These are phyloP conservation scores for Brassica rapa DNA, from an alignment of 345 rosid species.

Conservation along the genomic window DNA sequence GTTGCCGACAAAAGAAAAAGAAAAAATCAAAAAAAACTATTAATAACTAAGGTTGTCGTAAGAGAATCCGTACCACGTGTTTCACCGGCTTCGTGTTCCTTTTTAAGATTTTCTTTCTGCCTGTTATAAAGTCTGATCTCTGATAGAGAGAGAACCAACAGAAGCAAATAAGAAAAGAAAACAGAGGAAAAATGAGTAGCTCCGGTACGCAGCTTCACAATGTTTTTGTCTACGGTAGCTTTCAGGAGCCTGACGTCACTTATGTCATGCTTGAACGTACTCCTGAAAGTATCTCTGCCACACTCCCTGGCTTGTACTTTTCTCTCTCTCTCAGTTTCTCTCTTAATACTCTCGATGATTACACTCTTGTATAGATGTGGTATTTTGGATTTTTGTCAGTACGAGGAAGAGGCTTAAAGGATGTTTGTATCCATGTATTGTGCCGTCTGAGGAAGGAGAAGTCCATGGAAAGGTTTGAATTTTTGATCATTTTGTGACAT, in stretches of 20 bases:
- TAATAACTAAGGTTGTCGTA: not conserved
- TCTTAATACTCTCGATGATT: not conserved
- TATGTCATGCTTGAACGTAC: conserved; percentile 57
- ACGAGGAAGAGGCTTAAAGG: conserved; percentile 61
- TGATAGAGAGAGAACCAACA: not conserved
- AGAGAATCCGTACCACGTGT: conserved; percentile 21
- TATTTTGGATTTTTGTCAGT: conserved; percentile 39
- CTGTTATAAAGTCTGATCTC: conserved; percentile 1
- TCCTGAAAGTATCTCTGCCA: conserved; percentile 59
- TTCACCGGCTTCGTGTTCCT: not conserved
- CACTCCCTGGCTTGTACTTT: conserved; percentile 65
- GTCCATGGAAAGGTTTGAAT: conserved; percentile 61
- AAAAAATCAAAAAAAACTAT: not conserved
- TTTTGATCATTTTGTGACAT: not conserved
- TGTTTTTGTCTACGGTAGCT: conserved; percentile 38
- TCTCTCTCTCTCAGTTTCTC: not conserved
- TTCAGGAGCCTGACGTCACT: conserved; percentile 67
- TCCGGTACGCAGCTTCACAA: conserved; percentile 29
- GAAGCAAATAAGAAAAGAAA: conserved; percentile 2
- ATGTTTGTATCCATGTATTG: conserved; percentile 58
- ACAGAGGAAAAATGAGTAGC: conserved; percentile 1
- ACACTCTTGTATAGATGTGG: not conserved
- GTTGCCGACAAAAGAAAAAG: not conserved
- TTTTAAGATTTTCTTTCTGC: not conserved
- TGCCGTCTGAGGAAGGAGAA: conserved; percentile 52